Evolutionary conservation across 352 stramenopile genomes (phyloP), one percentile per base, ranked within the genome.

Genomic region (Thalassiosira exigua): DNA sequence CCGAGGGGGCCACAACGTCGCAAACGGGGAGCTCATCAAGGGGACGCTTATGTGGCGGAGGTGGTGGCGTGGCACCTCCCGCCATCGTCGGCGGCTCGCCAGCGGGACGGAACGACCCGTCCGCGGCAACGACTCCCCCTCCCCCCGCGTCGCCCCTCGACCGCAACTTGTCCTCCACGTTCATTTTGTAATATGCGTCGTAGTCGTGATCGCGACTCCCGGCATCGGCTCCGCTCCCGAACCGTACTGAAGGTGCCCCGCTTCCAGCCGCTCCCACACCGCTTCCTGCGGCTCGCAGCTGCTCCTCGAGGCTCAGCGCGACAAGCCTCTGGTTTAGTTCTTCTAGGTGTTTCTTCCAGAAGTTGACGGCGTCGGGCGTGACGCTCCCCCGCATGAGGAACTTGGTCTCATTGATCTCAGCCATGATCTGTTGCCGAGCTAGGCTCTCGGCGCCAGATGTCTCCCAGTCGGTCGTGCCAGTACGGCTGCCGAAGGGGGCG

Each of bases 1-100:
- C 84, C 51, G 79, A 77, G n/a, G 87, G 87, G 14, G 87, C 76
- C 48, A 93, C 81, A 48, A 91, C 82, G 52, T 93, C 85, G 19
- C 69, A 75, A 21, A 70, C 27, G n/a, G 72, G 57, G 21, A 76
- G 33, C 39, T 74, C 70, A 9, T 79, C 46, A 32, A 36, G n/a
- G n/a, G n/a, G n/a, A n/a, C n/a, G 36, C 39, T 48, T n/a, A 11
- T n/a, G 39, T 48, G 11, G n/a, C 12, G 32, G 27, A 14, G 22
- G 21, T 12, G 36, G 48, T n/a, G 39, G 21, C 22, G 33, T 60
- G 39, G 39, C 39, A 17, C 39, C 39, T 17, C 11, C 39, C n/a
- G 39, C 11, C n/a, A n/a, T n/a, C 39, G 11, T n/a, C 39, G n/a
- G 11, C 39, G n/a, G n/a, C 11, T n/a, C n/a, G n/a, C n/a, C n/a